phyloP scores from a whole-genome alignment of 352 stramenopile genomes.

The Phytophthora tubulina region DNA sequence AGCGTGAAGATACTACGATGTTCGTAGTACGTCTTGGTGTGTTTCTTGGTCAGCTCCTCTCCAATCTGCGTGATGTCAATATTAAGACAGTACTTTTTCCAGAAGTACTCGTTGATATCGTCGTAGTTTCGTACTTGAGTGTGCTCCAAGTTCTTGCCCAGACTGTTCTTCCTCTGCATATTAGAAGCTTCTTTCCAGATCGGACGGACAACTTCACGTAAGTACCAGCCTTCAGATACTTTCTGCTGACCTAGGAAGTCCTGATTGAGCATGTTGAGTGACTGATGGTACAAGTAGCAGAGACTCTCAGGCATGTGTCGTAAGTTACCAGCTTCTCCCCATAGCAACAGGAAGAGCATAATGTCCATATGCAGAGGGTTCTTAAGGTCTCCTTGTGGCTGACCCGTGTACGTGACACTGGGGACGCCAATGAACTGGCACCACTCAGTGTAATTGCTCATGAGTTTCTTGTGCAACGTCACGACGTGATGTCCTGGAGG shows the following conservation, averaged over 20 bases:
- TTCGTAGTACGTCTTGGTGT: conserved; percentile 85
- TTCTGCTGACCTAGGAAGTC: conserved; percentile 66
- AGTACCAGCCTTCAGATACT: conserved; percentile 61
- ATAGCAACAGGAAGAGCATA: conserved; percentile 96
- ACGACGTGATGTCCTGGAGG: conserved; percentile 56
- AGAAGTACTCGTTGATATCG: conserved; percentile 87
- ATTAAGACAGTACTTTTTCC: conserved; percentile 73
- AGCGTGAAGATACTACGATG: conserved; percentile 81
- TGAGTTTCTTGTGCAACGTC: conserved; percentile 68
- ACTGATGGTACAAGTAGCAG: conserved; percentile 96
- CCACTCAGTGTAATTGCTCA: conserved; percentile 76
- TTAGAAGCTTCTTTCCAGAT: conserved; percentile 74
- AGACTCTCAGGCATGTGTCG: conserved; percentile 97
- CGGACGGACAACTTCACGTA: conserved; percentile 61
- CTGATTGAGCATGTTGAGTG: conserved; percentile 60
- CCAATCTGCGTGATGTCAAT: conserved; percentile 64
- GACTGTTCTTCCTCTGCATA: conserved; percentile 70
- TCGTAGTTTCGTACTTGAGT: conserved; percentile 81
- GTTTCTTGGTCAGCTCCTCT: conserved; percentile 60
- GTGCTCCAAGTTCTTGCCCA: conserved; percentile 76
- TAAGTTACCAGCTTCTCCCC: conserved; percentile 96
- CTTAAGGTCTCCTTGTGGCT: conserved; percentile 61
- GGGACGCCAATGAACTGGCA: conserved; percentile 59
- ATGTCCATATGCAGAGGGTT: conserved; percentile 90
- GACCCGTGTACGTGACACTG: conserved; percentile 48